Conservation (phyloP, 2,329 filamentous ascomycete genomes). For the Sporothrix pallida region DNA sequence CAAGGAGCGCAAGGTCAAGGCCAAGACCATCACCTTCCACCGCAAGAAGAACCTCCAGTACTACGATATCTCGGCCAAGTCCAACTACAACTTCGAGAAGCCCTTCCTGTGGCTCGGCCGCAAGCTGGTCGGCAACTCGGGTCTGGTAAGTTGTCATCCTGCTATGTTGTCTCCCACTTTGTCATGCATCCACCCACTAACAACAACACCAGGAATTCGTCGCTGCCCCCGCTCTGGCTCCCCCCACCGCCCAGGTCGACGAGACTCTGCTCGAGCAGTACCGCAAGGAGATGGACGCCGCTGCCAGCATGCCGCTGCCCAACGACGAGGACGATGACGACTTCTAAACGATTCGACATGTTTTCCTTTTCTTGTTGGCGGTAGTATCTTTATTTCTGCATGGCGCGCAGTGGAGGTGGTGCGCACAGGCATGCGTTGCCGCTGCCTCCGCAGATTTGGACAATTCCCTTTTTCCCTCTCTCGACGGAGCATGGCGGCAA, state of each 20-base stretch:
- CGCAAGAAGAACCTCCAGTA: conserved; percentile 99
- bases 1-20: conserved; percentile 99
- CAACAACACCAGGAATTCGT: conserved; percentile 78
- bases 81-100: conserved; percentile 99
- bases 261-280: conserved; percentile 80
- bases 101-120: conserved; percentile 99
- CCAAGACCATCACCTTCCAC: conserved; percentile 99
- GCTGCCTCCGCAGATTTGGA: conserved; percentile 22
- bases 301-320: conserved; percentile 83
- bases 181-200: conserved; percentile 40
- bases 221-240: conserved; percentile 90
- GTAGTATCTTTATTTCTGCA: conserved; percentile 20
- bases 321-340: conserved; percentile 87
- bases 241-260: conserved; percentile 90
- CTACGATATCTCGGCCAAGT: conserved; percentile 99
- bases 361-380: conserved; percentile 7
- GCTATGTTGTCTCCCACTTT: conserved; percentile 33
- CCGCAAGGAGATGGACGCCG: conserved; percentile 84
- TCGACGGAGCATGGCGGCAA: conserved; percentile 3
- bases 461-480: neutral
- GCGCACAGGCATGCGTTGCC: conserved; percentile 14
- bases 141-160: conserved; percentile 64
- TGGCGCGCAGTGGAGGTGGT: neutral
- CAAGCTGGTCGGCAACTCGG: conserved; percentile 95
- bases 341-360: conserved; percentile 53